These are phyloP conservation scores for Leptographium procerum DNA, from an alignment of 2,329 filamentous ascomycete species.

Conservation along the genomic window DNA sequence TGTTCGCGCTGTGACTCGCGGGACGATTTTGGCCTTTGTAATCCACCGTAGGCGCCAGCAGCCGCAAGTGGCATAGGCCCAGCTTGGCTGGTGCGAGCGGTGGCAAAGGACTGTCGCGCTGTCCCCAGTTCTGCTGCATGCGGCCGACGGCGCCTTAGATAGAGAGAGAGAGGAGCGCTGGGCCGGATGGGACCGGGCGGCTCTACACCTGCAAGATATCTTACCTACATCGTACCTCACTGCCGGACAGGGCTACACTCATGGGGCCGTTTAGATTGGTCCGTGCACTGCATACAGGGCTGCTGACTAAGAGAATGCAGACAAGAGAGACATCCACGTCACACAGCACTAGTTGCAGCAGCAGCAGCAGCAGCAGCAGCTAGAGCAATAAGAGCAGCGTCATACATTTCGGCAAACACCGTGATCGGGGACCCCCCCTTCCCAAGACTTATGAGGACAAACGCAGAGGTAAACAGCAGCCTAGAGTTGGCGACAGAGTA, in stretches of 20 bases:
- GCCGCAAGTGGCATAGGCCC: background rate
- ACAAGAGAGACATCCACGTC: no score
- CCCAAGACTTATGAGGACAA: background rate
- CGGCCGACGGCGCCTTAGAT: background rate
- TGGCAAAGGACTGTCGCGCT: background rate
- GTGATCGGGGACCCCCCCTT: no score
- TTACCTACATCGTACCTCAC: no score
- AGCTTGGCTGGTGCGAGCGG: background rate
- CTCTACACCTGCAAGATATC: no score
- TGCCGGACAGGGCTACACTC: background rate
- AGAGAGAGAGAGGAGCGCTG: background rate
- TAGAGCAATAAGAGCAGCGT: no score
- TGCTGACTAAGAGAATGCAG: background rate
- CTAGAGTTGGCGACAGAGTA: no score
- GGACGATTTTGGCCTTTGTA: background rate
- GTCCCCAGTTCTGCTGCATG: background rate
- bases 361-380: no score
- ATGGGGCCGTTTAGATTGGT: no score
- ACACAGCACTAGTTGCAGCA: no score
- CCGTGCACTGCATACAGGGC: background rate
- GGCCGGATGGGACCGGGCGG: background rate
- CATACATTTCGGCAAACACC: background rate
- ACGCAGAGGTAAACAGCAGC: background rate
- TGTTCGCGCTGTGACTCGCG: background rate
- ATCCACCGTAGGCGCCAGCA: background rate